Evolutionary conservation across 1,139 yeast species (phyloP), one percentile per base, ranked within the genome.

Genomic region (Suhomyces chickasaworum): DNA sequence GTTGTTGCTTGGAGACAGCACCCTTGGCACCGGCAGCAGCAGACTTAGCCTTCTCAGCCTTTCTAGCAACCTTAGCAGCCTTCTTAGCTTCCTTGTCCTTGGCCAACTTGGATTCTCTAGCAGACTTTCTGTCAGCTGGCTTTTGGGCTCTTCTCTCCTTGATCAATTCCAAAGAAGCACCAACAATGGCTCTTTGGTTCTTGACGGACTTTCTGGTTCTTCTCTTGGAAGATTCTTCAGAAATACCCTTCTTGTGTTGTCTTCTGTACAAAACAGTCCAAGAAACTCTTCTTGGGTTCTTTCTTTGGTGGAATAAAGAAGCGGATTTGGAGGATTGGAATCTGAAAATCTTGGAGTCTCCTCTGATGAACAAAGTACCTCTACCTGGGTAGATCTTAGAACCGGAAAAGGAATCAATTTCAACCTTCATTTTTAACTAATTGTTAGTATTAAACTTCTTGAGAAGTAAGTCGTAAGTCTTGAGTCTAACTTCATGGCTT

Each of bases 341-440:
- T 86, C 99, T 90, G 96, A 93, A 93, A 72, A 91, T 78, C 84
- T 93, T 93, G 72, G 98, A 90, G 90, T 93, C 99, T 69, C 98
- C 97, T 82, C 99, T 91, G 78, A 93, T 93, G 74, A 89, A 93
- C 77, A 93, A 86, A 75, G 95, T 89, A 81, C 99, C 99, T 85
- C 97, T 89, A 81, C 99, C 98, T 83, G 99, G 99, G 96, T 93
- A 95, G 86, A 93, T 93, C 83, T 91, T 93, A 73, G 91, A 80
- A 80, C 99, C 99, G 71, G 99, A 91, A 84, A 93, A 93, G 75
- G 98, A 88, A 80, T 93, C 98, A 82, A 91, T 82, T 88, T 93
- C 99, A 81, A 95, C 89, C 96, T 93, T 93, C 99, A 93, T 95
- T 79, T 61, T 72, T 51, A 55, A 55, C 63, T 61, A 52, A 50